Evolutionary conservation across 2,329 filamentous ascomycete species (phyloP).

Genomic region (Beauveria brongniartii): DNA sequence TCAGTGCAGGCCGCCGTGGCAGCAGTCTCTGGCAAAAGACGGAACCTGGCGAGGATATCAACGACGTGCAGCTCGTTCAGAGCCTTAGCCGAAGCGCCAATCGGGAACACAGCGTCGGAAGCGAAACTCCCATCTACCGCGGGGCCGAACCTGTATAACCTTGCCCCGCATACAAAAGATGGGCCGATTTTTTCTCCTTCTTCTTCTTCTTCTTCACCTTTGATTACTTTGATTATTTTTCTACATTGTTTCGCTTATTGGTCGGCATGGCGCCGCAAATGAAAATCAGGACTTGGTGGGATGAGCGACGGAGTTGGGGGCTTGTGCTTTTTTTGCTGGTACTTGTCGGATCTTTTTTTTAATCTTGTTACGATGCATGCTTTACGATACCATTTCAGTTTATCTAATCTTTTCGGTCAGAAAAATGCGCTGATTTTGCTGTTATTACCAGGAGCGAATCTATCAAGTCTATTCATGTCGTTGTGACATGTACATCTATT

Average conservation of each 20-base stretch:
- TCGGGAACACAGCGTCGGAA: not conserved
- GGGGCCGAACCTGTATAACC: not conserved
- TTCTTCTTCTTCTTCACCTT: not conserved
- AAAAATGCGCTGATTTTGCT: too few relatives aligned
- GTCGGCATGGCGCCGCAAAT: not conserved
- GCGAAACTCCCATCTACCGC: slow-evolving; percentile 3
- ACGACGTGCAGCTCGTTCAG: not conserved
- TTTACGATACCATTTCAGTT: not conserved
- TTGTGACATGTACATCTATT: too few relatives aligned
- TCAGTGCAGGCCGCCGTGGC: not conserved
- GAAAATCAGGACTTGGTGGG: not conserved
- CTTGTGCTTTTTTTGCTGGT: not conserved
- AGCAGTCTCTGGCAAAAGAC: slow-evolving; percentile 2
- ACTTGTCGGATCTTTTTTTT: not conserved
- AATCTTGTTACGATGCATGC: not conserved
- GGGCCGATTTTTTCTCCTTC: not conserved
- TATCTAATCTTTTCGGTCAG: not conserved
- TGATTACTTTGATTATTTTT: too few relatives aligned
- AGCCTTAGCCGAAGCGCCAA: not conserved
- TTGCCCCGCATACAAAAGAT: not conserved
- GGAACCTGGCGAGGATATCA: not conserved
- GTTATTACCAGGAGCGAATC: too few relatives aligned
- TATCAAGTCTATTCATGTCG: too few relatives aligned
- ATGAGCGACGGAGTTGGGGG: not conserved
- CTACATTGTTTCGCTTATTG: not conserved